These are phyloP conservation scores for Sporothrix luriei DNA, from an alignment of 2,329 filamentous ascomycete genomes.

Conservation along the genomic window DNA sequence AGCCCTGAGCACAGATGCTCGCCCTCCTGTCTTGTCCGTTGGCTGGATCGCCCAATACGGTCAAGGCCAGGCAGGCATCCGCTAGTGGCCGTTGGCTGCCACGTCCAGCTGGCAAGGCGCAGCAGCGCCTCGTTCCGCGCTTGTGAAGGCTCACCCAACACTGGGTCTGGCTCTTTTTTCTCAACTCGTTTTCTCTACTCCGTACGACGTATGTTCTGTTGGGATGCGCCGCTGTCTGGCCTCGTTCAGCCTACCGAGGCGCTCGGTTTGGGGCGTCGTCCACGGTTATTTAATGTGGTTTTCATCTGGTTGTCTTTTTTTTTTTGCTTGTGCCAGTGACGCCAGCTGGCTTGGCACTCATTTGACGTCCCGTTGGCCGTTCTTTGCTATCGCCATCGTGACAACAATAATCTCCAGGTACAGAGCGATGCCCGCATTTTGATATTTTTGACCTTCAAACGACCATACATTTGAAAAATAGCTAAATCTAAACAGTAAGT, in stretches of 20 bases:
- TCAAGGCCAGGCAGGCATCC: neutral
- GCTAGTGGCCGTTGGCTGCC: neutral
- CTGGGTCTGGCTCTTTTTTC: neutral
- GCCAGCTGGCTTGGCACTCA: neutral
- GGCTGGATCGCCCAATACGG: neutral
- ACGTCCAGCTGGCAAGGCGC: neutral
- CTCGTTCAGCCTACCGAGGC: constrained; percentile 20
- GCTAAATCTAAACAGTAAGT: no score
- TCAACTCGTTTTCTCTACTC: no score
- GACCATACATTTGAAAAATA: no score
- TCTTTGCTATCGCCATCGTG: neutral
- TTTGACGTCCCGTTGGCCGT: neutral
- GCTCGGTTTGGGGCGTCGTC: neutral
- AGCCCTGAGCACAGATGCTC: constrained; percentile 11
- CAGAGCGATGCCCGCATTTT: neutral
- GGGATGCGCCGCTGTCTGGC: neutral
- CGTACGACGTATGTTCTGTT: no score
- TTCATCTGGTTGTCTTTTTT: neutral
- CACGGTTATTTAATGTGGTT: neutral
- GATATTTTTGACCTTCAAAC: no score
- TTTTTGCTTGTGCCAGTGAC: neutral
- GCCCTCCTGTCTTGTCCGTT: neutral
- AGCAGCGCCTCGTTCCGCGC: neutral
- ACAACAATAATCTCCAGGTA: neutral
- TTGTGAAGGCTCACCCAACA: neutral